A percentile compares a stretch with the other conserved stretches of the same genome.
Conservation (phyloP, 2,329 filamentous ascomycete genomes). For the Emericellopsis atlantica region DNA sequence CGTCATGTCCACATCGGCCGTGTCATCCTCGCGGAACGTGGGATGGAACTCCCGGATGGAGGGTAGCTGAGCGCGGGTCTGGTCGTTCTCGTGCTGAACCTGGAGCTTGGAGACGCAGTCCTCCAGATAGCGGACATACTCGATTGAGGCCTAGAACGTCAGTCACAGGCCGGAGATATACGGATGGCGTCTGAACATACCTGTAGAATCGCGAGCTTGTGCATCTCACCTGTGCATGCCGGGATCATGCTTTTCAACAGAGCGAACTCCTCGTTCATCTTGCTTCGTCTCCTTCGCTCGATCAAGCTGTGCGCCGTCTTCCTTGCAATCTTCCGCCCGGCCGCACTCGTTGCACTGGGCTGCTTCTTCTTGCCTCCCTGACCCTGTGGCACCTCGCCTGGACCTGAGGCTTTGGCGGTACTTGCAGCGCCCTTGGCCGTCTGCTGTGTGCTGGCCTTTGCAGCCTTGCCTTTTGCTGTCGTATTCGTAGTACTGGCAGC, state of each 20-base stretch:
- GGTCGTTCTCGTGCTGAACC: slow-evolving; percentile 30
- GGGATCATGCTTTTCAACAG: slow-evolving; percentile 92
- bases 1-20: slow-evolving; percentile 48
- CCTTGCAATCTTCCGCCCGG: slow-evolving; percentile 85
- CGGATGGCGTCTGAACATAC: slow-evolving; percentile 29
- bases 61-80: slow-evolving; percentile 15
- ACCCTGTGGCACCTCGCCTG: slow-evolving; percentile 5
- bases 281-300: slow-evolving; percentile 76
- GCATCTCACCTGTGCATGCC: slow-evolving; percentile 94
- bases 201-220: slow-evolving; percentile 91
- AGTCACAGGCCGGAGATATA: neutral
- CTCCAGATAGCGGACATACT: slow-evolving; percentile 90
- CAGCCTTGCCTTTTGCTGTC: slow-evolving; percentile 5
- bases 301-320: slow-evolving; percentile 96
- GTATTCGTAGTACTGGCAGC: neutral
- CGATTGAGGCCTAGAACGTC: slow-evolving; percentile 66
- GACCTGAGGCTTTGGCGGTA: slow-evolving; percentile 1
- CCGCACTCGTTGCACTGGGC: slow-evolving; percentile 62
- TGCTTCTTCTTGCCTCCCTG: slow-evolving; percentile 59
- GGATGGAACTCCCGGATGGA: slow-evolving; percentile 25
- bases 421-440: slow-evolving; percentile 8
- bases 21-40: slow-evolving; percentile 23
- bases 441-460: neutral
- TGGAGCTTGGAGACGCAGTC: slow-evolving; percentile 77
- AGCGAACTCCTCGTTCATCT: slow-evolving; percentile 98